phyloP scores from a whole-genome alignment of 495 filamentous ascomycete species.

The Hypoxylon rickii region DNA sequence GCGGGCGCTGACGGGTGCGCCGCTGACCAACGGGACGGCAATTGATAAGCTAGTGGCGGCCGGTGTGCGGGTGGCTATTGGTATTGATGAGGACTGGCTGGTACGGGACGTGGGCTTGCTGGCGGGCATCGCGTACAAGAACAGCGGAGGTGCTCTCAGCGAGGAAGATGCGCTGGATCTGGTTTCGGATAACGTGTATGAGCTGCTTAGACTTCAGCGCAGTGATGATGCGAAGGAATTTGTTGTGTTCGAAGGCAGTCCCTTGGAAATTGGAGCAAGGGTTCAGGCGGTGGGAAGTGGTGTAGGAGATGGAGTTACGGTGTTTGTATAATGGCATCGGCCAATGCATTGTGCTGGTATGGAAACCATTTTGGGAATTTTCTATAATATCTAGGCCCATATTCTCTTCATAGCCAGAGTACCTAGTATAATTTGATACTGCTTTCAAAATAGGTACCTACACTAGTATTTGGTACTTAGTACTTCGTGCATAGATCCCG shows the following conservation, averaged over 20 bases:
- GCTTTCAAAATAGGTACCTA: no score
- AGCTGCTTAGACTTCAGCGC: conserved; percentile 48
- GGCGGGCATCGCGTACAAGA: conserved; percentile 55
- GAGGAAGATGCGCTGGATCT: conserved; percentile 49
- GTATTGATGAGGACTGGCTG: conserved; percentile 54
- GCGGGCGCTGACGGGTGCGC: conserved; percentile 53
- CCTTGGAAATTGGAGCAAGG: conserved; percentile 48
- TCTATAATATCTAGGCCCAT: no score
- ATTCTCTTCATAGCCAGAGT: no score
- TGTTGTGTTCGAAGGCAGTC: conserved; percentile 52
- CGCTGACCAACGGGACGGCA: conserved; percentile 56
- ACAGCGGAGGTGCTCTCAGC: conserved; percentile 46
- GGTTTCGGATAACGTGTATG: conserved; percentile 53
- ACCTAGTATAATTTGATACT: no score
- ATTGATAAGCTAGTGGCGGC: conserved; percentile 52
- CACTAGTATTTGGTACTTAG: no score
- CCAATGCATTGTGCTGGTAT: no score
- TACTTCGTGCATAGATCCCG: no score
- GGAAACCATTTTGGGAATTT: no score
- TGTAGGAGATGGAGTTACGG: conserved; percentile 34
- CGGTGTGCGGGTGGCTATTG: conserved; percentile 50
- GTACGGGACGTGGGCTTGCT: conserved; percentile 52
- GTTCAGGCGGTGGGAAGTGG: conserved; percentile 47
- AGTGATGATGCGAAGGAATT: conserved; percentile 36
- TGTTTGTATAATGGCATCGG: conserved; percentile 38